Base-by-base conservation (phyloP, 805 yeast species). In the Alloascoidea hylecoeti region DNA sequence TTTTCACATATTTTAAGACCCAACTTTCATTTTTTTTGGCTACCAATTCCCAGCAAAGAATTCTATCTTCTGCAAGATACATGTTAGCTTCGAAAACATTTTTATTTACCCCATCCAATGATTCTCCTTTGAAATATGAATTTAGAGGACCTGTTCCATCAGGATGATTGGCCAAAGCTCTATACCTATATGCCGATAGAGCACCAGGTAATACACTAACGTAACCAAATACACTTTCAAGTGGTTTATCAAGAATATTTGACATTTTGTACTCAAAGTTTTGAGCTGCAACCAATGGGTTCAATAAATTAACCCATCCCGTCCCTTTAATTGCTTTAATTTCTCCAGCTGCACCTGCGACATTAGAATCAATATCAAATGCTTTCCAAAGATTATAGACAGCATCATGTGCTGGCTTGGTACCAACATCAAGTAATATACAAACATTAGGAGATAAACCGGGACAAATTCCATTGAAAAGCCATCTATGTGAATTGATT, bases 281-380 rank as follows among this genome's bases (percentile, higher is more conserved):
- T 55, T 89, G 97, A 1, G 96, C 84, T 0, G 96, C 96, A 35
- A 89, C 96, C 34, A 89, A 62, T 6, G 97, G 97, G 55, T 89
- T 89, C 16, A 83, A 55, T 43, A 92, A 63, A 45, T 88, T 84
- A 16, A 61, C 50, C 72, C 96, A 85, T 17, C 77, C 80, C 49
- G 75, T 81, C 34, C 98, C 99, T 49, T 85, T 86, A 83, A 89
- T 79, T 0, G 97, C 84, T 44, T 81, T 81, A 52, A 92, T 88
- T 57, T 92, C 96, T 44, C 99, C 99, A 12, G 97, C 96, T 1
- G 95, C 98, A 45, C 99, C 99, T 0, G 95, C 99, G 38, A 92
- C 95, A 49, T 89, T 88, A 1, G 96, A 86, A 53, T 92, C 96
- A 47, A 75, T 70, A 56, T 92, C 98, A 57, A 92, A 92, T 0